Percentiles rank a stretch among this genome's conserved stretches.
These are phyloP conservation scores for Thermothielavioides terrestris DNA, from an alignment of 495 filamentous ascomycete species.

Conservation along the genomic window DNA sequence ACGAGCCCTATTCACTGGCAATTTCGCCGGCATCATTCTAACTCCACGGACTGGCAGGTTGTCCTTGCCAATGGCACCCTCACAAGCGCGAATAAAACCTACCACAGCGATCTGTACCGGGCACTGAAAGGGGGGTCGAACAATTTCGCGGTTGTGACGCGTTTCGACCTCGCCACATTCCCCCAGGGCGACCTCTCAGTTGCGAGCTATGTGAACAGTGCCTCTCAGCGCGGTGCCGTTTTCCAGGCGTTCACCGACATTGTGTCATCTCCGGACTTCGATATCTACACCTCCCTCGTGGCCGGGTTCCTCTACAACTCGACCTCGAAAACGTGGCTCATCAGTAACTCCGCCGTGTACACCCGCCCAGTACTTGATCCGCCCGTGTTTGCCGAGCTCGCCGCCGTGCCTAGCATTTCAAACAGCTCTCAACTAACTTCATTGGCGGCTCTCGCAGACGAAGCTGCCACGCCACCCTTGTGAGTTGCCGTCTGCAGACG, in stretches of 20 bases:
- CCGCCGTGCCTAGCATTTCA: not conserved
- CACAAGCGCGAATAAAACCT: constrained; percentile 32
- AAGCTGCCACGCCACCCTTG: constrained; percentile 1
- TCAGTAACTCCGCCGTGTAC: not conserved
- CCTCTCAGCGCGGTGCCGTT: constrained; percentile 6
- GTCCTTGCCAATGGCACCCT: constrained; percentile 50
- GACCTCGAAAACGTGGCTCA: not conserved
- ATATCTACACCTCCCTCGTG: not conserved
- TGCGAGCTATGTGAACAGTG: constrained; percentile 1
- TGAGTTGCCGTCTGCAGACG: not conserved
- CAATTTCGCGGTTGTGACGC: constrained; percentile 49
- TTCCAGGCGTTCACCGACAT: constrained; percentile 1
- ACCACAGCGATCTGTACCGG: constrained; percentile 41
- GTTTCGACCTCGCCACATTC: constrained; percentile 20
- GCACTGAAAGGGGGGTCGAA: constrained; percentile 46
- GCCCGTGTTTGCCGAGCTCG: constrained; percentile 1
- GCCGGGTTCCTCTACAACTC: not conserved
- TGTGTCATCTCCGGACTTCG: not conserved
- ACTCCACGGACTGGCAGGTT: constrained; percentile 36
- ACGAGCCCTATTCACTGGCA: constrained; percentile 24
- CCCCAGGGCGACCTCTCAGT: constrained; percentile 15
- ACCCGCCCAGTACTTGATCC: not conserved
- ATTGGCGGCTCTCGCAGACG: not conserved
- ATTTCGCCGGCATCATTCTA: constrained; percentile 20
- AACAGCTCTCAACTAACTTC: not conserved